Evolutionary conservation across 202 grass and related monocot species (phyloP), one percentile per base, ranked within the genome.

Genomic region (Eragrostis tef): DNA sequence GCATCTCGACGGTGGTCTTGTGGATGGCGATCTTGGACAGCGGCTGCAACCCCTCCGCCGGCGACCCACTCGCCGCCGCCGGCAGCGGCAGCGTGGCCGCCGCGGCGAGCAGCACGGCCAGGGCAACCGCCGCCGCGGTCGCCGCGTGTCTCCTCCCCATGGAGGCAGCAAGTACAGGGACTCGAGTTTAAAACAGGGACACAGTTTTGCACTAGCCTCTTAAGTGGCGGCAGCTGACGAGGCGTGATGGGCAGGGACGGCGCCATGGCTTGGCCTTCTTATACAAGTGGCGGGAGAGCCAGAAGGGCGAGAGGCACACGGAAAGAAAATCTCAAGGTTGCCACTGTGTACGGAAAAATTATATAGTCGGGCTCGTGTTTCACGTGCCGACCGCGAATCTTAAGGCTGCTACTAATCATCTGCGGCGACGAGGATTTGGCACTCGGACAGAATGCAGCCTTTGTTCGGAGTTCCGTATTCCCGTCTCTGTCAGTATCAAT

Each of bases 11-110:
- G 25, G 42, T 77, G 52, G 83, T 48, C 66, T 39, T 83, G 82
- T 90, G 70, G 70, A 88, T 39, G 16, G 88, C 88, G 73, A 93
- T 88, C 63, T 79, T 78, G 57, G 91, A 93, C 75, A 93, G 83
- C 45, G 91, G 88, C 82, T 90, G 91, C 63, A 88, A 5, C 54
- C 81, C 86, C 47, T 79, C 72, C 25, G 46, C 83, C 86, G 79
- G 51, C 61, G 64, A 75, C 5, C 63, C 53, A 2, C 5, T 46
- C 50, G 3, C 79, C 13, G 61, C 11, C 45, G 61, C 62, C 13
- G 36, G 7, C 71, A 16, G 2, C 58, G 42, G 12, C 6, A 51
- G 12, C 10, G 44, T 44, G 72, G 15, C 73, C 3, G 11, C 9
- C 12, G 11, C 63, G 6, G 73, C 81, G 8, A 60, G 9, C 48